These are phyloP conservation scores for Sporobolomyces pararoseus DNA, from an alignment of 768 basidiomycete species.

Conservation along the genomic window DNA sequence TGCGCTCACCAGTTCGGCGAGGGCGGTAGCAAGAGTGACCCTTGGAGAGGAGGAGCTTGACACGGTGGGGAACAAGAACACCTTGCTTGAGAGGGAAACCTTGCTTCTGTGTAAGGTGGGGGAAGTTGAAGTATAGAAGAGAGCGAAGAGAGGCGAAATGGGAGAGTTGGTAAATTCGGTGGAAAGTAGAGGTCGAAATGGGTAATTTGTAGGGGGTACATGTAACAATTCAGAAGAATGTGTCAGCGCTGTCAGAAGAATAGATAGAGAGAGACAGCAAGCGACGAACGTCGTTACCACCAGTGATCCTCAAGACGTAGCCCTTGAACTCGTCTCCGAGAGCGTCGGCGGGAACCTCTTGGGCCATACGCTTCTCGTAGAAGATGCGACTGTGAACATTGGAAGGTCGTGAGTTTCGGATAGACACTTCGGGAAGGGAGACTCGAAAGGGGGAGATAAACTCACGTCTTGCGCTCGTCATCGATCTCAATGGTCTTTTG, in stretches of 20 bases:
- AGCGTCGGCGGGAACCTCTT: constrained; percentile 85
- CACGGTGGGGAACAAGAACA: constrained; percentile 89
- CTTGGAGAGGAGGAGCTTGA: constrained; percentile 84
- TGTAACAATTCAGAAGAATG: not conserved
- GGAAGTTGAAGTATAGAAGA: constrained; percentile 7
- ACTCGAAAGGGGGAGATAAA: constrained; percentile 12
- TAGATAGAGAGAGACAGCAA: not conserved
- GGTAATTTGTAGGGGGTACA: no score
- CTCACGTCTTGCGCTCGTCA: constrained; percentile 80
- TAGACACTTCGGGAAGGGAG: constrained; percentile 17
- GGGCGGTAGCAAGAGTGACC: constrained; percentile 97
- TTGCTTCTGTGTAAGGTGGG: constrained; percentile 61
- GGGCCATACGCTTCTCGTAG: constrained; percentile 94
- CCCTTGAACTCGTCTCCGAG: constrained; percentile 96
- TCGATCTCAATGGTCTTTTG: constrained; percentile 95
- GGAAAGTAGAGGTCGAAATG: not conserved
- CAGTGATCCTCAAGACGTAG: constrained; percentile 92
- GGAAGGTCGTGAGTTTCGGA: no score
- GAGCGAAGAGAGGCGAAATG: not conserved
- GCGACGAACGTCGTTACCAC: constrained; percentile 73
- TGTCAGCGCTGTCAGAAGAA: constrained; percentile 12
- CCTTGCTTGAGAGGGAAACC: constrained; percentile 99
- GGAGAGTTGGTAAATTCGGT: not conserved
- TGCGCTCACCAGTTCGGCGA: constrained; percentile 89
- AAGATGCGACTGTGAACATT: constrained; percentile 77